These are phyloP conservation scores for Chaetothyriales sp. DNA, from an alignment of 2,329 filamentous ascomycete genomes.

Conservation along the genomic window DNA sequence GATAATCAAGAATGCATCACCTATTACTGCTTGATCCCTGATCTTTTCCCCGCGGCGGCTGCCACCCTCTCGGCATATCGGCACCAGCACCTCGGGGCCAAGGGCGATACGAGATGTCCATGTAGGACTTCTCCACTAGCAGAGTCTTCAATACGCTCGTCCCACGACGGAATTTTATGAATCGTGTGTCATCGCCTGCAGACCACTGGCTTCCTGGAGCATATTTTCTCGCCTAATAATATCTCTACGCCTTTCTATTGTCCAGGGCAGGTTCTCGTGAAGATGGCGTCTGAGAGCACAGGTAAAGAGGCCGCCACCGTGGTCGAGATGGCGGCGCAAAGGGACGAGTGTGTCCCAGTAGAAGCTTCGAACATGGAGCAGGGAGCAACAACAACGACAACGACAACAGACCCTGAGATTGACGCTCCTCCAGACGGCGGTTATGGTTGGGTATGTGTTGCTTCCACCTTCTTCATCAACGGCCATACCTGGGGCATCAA, in stretches of 20 bases:
- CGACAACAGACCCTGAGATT: slow-evolving; percentile 2
- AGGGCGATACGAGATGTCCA: too few relatives aligned
- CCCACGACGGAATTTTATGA: not conserved
- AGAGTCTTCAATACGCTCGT: not conserved
- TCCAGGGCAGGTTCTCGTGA: too few relatives aligned
- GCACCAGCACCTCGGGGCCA: not conserved
- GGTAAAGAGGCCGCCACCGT: not conserved
- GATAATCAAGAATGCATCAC: not conserved
- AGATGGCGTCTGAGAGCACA: not conserved
- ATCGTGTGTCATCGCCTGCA: not conserved
- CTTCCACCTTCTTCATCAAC: slow-evolving; percentile 43
- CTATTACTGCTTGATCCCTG: not conserved
- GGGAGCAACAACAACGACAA: slow-evolving; percentile 4
- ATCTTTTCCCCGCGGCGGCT: not conserved
- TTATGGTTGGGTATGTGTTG: slow-evolving; percentile 48
- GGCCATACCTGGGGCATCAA: slow-evolving; percentile 64
- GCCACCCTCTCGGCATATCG: not conserved
- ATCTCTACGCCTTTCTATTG: too few relatives aligned
- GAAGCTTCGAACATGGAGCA: slow-evolving; percentile 8
- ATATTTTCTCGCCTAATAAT: too few relatives aligned
- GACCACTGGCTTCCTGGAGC: too few relatives aligned
- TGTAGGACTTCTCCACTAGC: not conserved
- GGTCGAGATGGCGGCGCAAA: not conserved
- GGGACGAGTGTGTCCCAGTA: slow-evolving; percentile 5
- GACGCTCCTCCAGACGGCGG: slow-evolving; percentile 38